phyloP scores from a whole-genome alignment of 78 protist species.

The Dictyostelium firmibasis region DNA sequence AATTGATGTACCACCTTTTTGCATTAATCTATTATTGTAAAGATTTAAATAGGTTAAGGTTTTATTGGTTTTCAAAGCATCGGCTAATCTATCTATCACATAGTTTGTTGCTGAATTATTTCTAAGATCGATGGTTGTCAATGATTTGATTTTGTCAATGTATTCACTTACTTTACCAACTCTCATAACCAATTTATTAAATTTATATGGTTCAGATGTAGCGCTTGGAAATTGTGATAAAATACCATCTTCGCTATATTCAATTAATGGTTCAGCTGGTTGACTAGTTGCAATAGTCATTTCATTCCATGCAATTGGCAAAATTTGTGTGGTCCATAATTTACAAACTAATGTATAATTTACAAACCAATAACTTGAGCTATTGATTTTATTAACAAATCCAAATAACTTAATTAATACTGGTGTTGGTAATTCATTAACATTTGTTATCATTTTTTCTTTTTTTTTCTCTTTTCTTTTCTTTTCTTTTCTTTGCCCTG shows the following conservation, averaged over 20 bases:
- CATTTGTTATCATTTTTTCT: not conserved
- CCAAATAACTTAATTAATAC: constrained; percentile 17
- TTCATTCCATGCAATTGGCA: constrained; percentile 60
- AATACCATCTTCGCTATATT: constrained; percentile 40
- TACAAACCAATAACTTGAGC: constrained; percentile 58
- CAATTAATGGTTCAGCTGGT: constrained; percentile 43
- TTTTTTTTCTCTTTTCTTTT: no score
- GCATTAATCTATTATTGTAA: constrained; percentile 71
- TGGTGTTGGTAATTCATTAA: constrained; percentile 63
- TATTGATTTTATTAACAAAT: constrained; percentile 41
- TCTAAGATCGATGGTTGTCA: constrained; percentile 34
- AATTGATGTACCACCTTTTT: constrained; percentile 64
- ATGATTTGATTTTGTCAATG: not conserved
- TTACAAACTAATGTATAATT: constrained; percentile 57
- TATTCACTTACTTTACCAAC: constrained; percentile 56
- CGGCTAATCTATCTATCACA: constrained; percentile 51
- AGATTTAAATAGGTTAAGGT: constrained; percentile 16
- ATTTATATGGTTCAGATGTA: not conserved
- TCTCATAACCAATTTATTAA: constrained; percentile 40
- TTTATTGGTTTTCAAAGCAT: constrained; percentile 42
- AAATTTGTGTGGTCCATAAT: constrained; percentile 37
- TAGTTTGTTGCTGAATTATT: constrained; percentile 63
- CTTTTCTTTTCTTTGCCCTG: no score
- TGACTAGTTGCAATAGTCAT: constrained; percentile 53
- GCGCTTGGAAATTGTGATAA: not conserved